Percentiles rank a stretch among this genome's conserved stretches.
Conservation (phyloP, 225 moss, liverwort and hornwort species). For the Pseudisothecium myosuroides region DNA sequence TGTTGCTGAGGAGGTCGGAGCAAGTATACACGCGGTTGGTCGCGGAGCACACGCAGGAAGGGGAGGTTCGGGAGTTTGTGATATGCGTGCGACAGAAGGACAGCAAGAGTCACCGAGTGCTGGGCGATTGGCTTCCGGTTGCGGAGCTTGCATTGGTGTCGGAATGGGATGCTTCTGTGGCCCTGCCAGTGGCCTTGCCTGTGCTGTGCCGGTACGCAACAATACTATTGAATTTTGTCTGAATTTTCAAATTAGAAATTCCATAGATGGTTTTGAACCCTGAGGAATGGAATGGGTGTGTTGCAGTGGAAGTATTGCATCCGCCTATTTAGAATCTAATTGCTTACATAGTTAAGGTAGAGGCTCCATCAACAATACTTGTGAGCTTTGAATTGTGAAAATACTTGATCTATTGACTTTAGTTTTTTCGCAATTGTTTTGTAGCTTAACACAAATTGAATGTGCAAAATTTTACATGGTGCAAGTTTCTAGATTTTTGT, state of each 20-base stretch:
- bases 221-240: neutral
- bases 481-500: neutral
- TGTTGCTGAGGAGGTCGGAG: constrained; percentile 82
- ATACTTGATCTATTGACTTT: neutral
- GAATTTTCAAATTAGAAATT: neutral
- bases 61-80: constrained; percentile 89
- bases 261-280: neutral
- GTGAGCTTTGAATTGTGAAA: neutral
- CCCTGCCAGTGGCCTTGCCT: constrained; percentile 58
- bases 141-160: constrained; percentile 91
- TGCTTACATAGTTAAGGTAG: neutral
- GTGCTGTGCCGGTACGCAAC: constrained; percentile 60
- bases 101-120: constrained; percentile 30
- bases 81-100: constrained; percentile 80
- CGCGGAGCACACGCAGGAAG: constrained; percentile 56
- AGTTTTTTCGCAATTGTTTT: neutral
- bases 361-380: neutral
- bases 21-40: constrained; percentile 63
- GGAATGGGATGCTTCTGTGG: constrained; percentile 56
- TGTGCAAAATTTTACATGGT: neutral
- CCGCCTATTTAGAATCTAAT: neutral
- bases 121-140: constrained; percentile 95
- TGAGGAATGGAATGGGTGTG: neutral
- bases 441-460: neutral
- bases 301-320: neutral